Evolutionary conservation across 805 yeast species (phyloP).

Genomic region (Kodamaea leandrae): DNA sequence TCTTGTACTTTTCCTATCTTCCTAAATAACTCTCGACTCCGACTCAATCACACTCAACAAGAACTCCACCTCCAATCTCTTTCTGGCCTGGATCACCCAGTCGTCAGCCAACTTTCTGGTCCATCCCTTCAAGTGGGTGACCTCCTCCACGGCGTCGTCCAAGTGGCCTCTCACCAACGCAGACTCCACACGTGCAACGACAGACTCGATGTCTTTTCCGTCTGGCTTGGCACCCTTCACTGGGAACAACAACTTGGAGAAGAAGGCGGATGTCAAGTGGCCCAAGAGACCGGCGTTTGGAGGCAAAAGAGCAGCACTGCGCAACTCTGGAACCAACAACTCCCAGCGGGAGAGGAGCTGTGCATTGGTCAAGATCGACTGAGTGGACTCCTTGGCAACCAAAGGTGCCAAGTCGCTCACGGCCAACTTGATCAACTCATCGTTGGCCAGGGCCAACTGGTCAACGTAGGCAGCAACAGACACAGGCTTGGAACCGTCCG

Average conservation of each 20-base stretch:
- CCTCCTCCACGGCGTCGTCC: slow-evolving; percentile 90
- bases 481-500: slow-evolving; percentile 19
- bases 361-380: slow-evolving; percentile 67
- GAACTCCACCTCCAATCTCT: slow-evolving; percentile 83
- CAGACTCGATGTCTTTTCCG: slow-evolving; percentile 85
- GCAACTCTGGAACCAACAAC: slow-evolving; percentile 76
- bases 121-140: slow-evolving; percentile 88
- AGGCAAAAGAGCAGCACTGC: slow-evolving; percentile 85
- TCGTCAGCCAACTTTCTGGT: slow-evolving; percentile 84
- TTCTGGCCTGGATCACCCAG: slow-evolving; percentile 88
- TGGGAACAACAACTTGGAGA: slow-evolving; percentile 71
- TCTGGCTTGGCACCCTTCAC: slow-evolving; percentile 62
- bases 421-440: slow-evolving; percentile 35
- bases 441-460: slow-evolving; percentile 24
- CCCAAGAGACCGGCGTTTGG: slow-evolving; percentile 96
- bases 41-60: slow-evolving; percentile 66
- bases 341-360: slow-evolving; percentile 82
- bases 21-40: slow-evolving; percentile 47
- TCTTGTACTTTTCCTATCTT: neutral
- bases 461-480: slow-evolving; percentile 40
- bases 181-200: slow-evolving; percentile 80
- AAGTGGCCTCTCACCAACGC: slow-evolving; percentile 73
- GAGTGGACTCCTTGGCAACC: slow-evolving; percentile 36
- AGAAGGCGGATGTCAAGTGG: slow-evolving; percentile 74
- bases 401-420: slow-evolving; percentile 34